A percentile compares a stretch with the other conserved stretches of the same genome.
These are phyloP conservation scores for Bocquillonia castaneifolia DNA, from an alignment of 441 rosid species.

Conservation along the genomic window DNA sequence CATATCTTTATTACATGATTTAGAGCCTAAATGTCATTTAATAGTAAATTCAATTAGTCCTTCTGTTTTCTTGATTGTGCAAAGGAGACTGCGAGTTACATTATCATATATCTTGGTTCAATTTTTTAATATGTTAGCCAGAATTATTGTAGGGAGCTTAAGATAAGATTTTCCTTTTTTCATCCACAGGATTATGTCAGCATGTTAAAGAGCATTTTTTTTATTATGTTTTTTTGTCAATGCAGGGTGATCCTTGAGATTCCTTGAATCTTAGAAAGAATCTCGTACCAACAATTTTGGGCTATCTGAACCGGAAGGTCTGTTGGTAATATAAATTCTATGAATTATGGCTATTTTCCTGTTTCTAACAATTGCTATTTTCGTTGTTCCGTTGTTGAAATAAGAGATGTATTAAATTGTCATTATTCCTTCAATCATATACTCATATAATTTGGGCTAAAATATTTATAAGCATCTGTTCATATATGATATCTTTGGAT, in stretches of 20 bases:
- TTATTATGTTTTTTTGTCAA: background rate
- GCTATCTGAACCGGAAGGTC: constrained; percentile 63
- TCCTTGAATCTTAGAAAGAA: constrained; percentile 74
- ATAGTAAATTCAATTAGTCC: background rate
- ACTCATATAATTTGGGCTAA: background rate
- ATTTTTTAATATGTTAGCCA: background rate
- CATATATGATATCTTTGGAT: background rate
- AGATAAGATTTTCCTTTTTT: background rate
- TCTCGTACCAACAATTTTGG: constrained; percentile 62
- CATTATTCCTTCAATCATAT: background rate
- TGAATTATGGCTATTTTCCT: constrained; percentile 4
- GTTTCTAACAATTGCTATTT: background rate
- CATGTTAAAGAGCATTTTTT: background rate
- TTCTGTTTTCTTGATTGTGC: background rate
- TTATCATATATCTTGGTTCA: background rate
- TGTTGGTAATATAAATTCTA: constrained; percentile 26
- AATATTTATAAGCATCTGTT: background rate
- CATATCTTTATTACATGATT: background rate
- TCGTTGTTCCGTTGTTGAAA: background rate
- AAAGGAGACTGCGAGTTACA: background rate
- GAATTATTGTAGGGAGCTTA: background rate
- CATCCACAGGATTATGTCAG: background rate
- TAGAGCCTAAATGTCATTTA: background rate
- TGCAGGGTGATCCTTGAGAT: constrained; percentile 81
- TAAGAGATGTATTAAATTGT: background rate